These are phyloP conservation scores for Globisporangium polare DNA, from an alignment of 352 stramenopile species.

Conservation along the genomic window DNA sequence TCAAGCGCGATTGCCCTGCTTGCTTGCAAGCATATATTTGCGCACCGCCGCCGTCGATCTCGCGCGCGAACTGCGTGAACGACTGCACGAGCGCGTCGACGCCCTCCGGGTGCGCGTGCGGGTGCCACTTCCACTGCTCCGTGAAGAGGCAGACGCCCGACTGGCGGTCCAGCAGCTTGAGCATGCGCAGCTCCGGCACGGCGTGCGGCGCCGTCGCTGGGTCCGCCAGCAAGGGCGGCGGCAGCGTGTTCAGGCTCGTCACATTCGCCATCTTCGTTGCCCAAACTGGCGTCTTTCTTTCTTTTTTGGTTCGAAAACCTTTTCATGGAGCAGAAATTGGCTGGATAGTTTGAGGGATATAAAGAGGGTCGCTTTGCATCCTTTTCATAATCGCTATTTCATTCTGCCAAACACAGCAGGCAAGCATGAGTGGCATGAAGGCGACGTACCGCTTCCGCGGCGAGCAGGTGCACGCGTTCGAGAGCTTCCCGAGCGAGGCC, in stretches of 20 bases:
- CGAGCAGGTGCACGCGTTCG: conserved; percentile 62
- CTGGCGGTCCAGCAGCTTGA: conserved; percentile 67
- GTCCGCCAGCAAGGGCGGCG: background rate
- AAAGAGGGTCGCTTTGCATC: too few relatives aligned
- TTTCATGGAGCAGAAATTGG: too few relatives aligned
- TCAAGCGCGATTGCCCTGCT: too few relatives aligned
- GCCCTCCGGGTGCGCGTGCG: conserved; percentile 64
- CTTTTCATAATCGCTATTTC: too few relatives aligned
- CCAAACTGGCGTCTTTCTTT: background rate
- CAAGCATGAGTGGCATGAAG: conserved; percentile 50
- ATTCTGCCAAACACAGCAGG: too few relatives aligned
- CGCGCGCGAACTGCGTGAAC: conserved; percentile 79
- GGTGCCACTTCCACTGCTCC: conserved; percentile 79
- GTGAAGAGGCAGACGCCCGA: conserved; percentile 76
- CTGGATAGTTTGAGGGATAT: too few relatives aligned
- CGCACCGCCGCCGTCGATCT: conserved; percentile 78
- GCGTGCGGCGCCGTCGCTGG: background rate
- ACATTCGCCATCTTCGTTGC: background rate
- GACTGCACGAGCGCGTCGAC: conserved; percentile 77
- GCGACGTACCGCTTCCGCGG: conserved; percentile 64
- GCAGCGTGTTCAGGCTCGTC: background rate
- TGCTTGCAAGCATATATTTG: background rate
- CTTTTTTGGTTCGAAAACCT: background rate
- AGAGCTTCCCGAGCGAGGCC: conserved; percentile 48
- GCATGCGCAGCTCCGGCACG: conserved; percentile 53